These are phyloP conservation scores for Ceratobasidium sp. DNA, from an alignment of 1,284 basidiomycete genomes.

Conservation along the genomic window DNA sequence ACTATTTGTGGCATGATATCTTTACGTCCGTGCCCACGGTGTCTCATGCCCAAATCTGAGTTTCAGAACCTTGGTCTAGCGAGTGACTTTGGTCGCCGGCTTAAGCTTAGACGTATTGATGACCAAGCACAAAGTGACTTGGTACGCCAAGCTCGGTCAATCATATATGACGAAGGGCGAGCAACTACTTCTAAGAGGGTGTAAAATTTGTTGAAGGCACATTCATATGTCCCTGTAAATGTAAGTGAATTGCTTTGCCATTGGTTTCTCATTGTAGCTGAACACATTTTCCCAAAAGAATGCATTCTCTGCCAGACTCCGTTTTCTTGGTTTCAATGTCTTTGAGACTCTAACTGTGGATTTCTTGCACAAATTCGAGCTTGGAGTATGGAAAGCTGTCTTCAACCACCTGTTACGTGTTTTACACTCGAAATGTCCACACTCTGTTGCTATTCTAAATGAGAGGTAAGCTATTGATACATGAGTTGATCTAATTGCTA, in stretches of 20 bases:
- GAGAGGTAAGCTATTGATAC: constrained; percentile 3
- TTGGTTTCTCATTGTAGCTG: not conserved
- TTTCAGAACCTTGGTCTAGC: constrained; percentile 34
- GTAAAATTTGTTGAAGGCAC: constrained; percentile 20
- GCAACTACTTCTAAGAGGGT: constrained; percentile 19
- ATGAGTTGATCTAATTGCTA: not conserved
- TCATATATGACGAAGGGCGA: constrained; percentile 16
- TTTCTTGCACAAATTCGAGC: constrained; percentile 51
- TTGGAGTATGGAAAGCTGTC: constrained; percentile 51
- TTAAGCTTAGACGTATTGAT: not conserved
- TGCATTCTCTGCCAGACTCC: constrained; percentile 44
- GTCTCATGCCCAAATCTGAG: constrained; percentile 18
- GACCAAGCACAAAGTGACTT: not conserved
- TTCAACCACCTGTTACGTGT: constrained; percentile 55
- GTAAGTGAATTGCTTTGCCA: constrained; percentile 11
- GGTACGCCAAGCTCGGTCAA: constrained; percentile 7
- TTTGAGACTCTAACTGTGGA: constrained; percentile 47
- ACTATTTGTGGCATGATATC: constrained; percentile 42
- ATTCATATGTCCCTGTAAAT: constrained; percentile 40
- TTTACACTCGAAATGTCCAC: constrained; percentile 46
- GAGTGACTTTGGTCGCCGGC: constrained; percentile 44
- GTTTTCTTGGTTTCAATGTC: constrained; percentile 36
- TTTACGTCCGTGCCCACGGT: constrained; percentile 44
- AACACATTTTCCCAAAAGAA: constrained; percentile 43
- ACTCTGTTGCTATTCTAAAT: constrained; percentile 15